Percentiles rank a stretch among this genome's conserved stretches.
These are phyloP conservation scores for Penicillium cinerascens DNA, from an alignment of 495 filamentous ascomycete species.

Conservation along the genomic window DNA sequence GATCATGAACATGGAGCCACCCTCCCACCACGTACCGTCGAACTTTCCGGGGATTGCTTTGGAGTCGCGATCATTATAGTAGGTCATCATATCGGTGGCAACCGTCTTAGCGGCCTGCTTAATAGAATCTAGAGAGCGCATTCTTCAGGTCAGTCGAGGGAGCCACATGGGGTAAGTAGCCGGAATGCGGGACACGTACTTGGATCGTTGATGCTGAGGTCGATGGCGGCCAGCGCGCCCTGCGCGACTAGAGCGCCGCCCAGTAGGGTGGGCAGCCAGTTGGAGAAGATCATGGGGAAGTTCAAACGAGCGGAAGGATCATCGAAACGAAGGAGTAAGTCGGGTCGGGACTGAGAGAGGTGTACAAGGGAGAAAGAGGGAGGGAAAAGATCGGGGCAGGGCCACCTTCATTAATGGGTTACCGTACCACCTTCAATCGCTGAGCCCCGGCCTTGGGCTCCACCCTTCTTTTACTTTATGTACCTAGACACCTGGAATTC, in stretches of 20 bases:
- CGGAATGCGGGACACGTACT: constrained; percentile 19
- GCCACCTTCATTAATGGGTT: not conserved
- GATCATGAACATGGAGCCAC: constrained; percentile 68
- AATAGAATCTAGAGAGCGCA: constrained; percentile 48
- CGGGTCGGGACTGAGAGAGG: not conserved
- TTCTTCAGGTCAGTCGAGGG: not conserved
- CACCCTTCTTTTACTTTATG: not conserved
- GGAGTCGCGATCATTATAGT: constrained; percentile 60
- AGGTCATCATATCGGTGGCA: constrained; percentile 61
- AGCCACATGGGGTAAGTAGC: not conserved
- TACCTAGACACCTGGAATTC: not conserved
- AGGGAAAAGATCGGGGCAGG: not conserved
- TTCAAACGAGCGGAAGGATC: constrained; percentile 15
- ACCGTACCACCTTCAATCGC: not conserved
- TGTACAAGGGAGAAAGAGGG: constrained; percentile 4
- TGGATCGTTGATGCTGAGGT: constrained; percentile 32
- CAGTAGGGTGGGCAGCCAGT: constrained; percentile 25
- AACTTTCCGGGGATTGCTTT: constrained; percentile 65
- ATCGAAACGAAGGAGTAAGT: constrained; percentile 5
- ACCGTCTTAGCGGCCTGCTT: constrained; percentile 57
- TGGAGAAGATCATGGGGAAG: constrained; percentile 20
- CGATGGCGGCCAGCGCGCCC: constrained; percentile 30
- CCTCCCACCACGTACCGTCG: constrained; percentile 70
- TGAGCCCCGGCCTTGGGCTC: too few species aligned
- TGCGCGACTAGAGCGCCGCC: constrained; percentile 25